Conservation (phyloP, 2,329 filamentous ascomycete genomes). For the Ascochyta pisi region DNA sequence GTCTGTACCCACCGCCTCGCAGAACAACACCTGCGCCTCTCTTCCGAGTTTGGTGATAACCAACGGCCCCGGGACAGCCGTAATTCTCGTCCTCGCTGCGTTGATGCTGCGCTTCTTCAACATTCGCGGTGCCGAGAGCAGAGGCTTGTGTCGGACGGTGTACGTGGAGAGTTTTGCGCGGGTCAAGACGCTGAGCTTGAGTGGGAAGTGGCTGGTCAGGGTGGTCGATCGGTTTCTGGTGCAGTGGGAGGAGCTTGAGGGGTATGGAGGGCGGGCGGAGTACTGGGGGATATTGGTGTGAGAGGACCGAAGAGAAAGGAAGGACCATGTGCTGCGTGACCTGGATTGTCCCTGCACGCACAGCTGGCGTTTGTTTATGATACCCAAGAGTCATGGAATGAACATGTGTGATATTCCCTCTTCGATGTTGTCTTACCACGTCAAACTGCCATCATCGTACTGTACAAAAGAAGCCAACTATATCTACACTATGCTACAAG, state of each 20-base stretch:
- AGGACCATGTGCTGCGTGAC: background rate
- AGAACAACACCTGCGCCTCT: constrained; percentile 26
- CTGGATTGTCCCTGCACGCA: too few relatives aligned
- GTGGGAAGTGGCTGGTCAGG: constrained; percentile 75
- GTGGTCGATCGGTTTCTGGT: constrained; percentile 82
- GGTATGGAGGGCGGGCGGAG: constrained; percentile 48
- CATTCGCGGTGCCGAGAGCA: constrained; percentile 43
- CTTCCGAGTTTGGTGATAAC: constrained; percentile 69
- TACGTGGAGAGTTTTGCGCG: constrained; percentile 95
- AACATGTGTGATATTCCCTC: background rate
- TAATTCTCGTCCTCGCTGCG: constrained; percentile 71
- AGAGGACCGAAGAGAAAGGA: background rate
- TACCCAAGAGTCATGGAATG: background rate
- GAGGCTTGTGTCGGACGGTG: constrained; percentile 71
- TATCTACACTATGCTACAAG: constrained; percentile 33
- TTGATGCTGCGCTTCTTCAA: constrained; percentile 63
- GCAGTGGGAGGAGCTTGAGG: constrained; percentile 74
- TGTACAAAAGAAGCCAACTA: constrained; percentile 15
- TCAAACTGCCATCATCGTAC: background rate
- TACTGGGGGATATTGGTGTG: constrained; percentile 53
- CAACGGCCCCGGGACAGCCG: constrained; percentile 88
- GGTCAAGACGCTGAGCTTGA: constrained; percentile 81
- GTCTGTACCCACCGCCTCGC: constrained; percentile 7
- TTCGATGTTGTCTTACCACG: constrained; percentile 2
- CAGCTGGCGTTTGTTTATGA: background rate